Evolutionary conservation across 345 rosid species (phyloP).

Genomic region (Linum lewisii): DNA sequence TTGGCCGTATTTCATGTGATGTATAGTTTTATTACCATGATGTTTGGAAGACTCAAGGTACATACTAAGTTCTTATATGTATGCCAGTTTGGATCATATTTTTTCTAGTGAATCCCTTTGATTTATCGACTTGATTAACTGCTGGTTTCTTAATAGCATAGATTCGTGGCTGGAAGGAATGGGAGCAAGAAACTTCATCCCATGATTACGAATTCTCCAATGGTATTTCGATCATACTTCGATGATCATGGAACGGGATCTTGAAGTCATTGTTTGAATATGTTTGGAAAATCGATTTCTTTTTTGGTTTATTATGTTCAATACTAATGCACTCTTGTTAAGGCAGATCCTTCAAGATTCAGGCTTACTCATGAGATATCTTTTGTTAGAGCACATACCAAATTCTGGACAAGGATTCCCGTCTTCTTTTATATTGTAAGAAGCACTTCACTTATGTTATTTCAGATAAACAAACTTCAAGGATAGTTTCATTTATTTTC

Average conservation of each 20-base stretch:
- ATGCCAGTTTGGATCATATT: constrained; percentile 1
- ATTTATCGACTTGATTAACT: neutral
- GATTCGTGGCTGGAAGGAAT: constrained; percentile 90
- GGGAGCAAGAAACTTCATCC: constrained; percentile 80
- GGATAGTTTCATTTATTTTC: neutral
- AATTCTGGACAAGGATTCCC: constrained; percentile 90
- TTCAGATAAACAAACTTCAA: neutral
- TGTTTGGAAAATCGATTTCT: neutral
- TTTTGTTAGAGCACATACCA: constrained; percentile 71
- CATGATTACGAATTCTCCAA: constrained; percentile 68
- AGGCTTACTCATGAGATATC: constrained; percentile 87
- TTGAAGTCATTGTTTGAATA: neutral
- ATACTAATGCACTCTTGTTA: constrained; percentile 8
- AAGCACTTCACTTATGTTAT: neutral
- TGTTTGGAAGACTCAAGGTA: constrained; percentile 93
- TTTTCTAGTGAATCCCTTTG: neutral
- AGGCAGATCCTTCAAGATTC: constrained; percentile 82
- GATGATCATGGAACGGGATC: neutral
- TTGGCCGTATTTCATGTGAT: constrained; percentile 75
- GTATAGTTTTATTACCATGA: constrained; percentile 71
- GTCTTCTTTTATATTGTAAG: constrained; percentile 77
- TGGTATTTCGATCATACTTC: constrained; percentile 33
- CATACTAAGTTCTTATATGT: neutral
- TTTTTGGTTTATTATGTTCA: constrained; percentile 6
- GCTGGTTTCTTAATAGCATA: constrained; percentile 16